Conservation (phyloP, 108 stramenopile species). For the Ochromonas danica region DNA sequence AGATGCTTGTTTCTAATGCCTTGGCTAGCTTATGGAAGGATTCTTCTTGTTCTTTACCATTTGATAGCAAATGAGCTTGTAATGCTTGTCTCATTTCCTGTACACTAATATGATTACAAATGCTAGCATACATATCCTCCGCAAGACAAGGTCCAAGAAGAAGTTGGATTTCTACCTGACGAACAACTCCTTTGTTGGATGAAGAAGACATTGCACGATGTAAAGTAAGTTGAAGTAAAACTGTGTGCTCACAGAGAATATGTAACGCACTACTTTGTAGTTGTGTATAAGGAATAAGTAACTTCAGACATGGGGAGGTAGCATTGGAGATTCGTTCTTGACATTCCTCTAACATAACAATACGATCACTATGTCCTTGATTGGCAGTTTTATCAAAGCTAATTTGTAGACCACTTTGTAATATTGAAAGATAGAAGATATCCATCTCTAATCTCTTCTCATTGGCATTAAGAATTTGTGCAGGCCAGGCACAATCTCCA, state of each 20-base stretch:
- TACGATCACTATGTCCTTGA: background rate
- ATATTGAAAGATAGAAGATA: background rate
- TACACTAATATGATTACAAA: background rate
- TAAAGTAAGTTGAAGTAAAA: background rate
- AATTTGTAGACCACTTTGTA: background rate
- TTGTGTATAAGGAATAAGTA: background rate
- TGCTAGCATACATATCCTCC: background rate
- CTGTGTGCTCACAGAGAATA: background rate
- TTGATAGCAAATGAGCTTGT: background rate
- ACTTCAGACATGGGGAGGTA: background rate
- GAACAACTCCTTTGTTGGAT: background rate
- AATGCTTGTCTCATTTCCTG: background rate
- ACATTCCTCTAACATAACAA: background rate
- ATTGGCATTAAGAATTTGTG: background rate
- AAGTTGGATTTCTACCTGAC: background rate
- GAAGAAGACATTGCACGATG: background rate
- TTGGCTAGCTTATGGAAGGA: background rate
- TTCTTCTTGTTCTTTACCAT: background rate
- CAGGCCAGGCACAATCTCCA: conserved; percentile 18
- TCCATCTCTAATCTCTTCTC: background rate
- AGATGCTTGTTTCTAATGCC: background rate
- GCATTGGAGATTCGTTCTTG: background rate
- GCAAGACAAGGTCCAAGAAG: conserved; percentile 10
- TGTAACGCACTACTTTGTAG: background rate
- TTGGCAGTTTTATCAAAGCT: background rate